Evolutionary conservation across 148 eudicot genomes (phyloP), one percentile per base, ranked within the genome.

Genomic region (Vaccinium darrowii): DNA sequence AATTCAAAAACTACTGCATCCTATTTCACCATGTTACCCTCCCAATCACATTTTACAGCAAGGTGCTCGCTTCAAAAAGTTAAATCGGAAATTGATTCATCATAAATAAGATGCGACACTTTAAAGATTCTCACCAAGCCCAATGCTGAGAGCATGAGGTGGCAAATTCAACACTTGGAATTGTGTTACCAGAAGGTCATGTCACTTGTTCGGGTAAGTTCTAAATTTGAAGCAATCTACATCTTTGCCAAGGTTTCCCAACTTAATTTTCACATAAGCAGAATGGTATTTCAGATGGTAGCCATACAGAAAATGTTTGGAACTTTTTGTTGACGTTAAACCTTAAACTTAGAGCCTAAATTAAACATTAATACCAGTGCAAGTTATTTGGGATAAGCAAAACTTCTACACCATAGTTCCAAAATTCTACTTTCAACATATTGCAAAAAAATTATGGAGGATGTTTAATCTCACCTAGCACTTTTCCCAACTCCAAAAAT

Each of bases 401-500:
- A 30, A 33, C 16, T 71, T 7, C 18, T 1, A 71, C 8, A 71
- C 2, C 27, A 81, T 7, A 81, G 16, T 15, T 27, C 57, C n/a
- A 47, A 43, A 69, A 7, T 36, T 52, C 54, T 5, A 16, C 30
- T 51, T 18, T 27, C 47, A 19, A n/a, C 18, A 25, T 53, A 53
- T 27, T 6, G 50, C 25, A 81, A 49, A 15, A 47, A n/a, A 15
- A 12, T 23, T 23, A 81, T 47, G 36, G 19, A 39, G 33, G 47
- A 62, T 5, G 39, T 18, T 8, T 33, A 21, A 51, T 50, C 50
- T 85, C 88, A 95, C 98, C 98, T 19, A 95, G 91, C 47, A 91
- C 84, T 36, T 87, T 91, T 81, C 97, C 98, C 87, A 95, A 84
- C 87, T 94, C 97, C 79, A 85, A 84, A 88, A 95, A 95, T 77